These are phyloP conservation scores for Fusarium domesticum DNA, from an alignment of 2,329 filamentous ascomycete genomes.

Conservation along the genomic window DNA sequence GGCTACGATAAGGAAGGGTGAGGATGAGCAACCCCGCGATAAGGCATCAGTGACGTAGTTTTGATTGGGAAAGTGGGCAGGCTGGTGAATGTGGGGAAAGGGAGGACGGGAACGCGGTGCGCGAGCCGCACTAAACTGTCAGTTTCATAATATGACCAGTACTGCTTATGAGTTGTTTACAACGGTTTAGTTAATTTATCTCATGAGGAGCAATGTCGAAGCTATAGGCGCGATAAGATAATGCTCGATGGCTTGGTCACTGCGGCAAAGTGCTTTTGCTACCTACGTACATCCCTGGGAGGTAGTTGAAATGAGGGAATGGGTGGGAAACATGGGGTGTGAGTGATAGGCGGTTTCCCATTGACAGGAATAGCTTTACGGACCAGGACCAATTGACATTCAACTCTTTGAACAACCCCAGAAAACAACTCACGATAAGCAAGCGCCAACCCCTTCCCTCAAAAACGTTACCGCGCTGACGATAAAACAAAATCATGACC, in stretches of 20 bases:
- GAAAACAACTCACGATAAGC: not conserved
- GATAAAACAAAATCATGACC: not conserved
- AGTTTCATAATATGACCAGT: too few relatives aligned
- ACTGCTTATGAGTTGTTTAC: too few relatives aligned
- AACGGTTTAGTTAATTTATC: too few relatives aligned
- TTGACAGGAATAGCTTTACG: too few relatives aligned
- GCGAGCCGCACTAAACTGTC: constrained; percentile 17
- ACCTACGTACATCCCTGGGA: too few relatives aligned
- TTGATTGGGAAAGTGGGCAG: constrained; percentile 11
- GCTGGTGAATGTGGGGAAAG: not conserved
- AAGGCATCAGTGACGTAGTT: constrained; percentile 30
- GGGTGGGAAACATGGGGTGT: too few relatives aligned
- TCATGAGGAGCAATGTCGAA: too few relatives aligned
- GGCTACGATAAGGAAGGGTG: constrained; percentile 27
- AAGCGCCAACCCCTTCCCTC: not conserved
- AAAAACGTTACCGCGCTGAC: not conserved
- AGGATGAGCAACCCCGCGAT: constrained; percentile 14
- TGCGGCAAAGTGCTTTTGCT: too few relatives aligned
- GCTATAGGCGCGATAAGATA: too few relatives aligned
- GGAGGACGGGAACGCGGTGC: constrained; percentile 12
- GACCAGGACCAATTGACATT: not conserved
- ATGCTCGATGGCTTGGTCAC: too few relatives aligned
- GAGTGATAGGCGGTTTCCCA: too few relatives aligned
- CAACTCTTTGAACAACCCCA: not conserved
- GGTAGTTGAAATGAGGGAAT: too few relatives aligned